These are phyloP conservation scores for Naganishia sp. DNA, from an alignment of 1,284 basidiomycete species.

Conservation along the genomic window DNA sequence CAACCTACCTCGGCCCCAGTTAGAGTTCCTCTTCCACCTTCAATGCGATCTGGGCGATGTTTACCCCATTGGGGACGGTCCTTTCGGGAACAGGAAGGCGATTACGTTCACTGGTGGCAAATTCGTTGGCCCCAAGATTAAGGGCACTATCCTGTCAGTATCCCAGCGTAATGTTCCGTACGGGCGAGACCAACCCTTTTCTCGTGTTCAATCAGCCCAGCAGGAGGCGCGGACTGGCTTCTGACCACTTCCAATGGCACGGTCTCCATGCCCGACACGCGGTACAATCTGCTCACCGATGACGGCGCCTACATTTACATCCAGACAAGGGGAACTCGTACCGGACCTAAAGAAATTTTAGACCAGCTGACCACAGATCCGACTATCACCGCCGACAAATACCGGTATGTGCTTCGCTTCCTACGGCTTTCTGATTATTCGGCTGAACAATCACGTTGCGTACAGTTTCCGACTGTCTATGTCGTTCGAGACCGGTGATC, in stretches of 20 bases:
- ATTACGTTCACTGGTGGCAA: conserved; percentile 38
- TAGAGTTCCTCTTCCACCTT: conserved; percentile 42
- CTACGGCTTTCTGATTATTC: neutral
- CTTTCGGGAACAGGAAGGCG: conserved; percentile 38
- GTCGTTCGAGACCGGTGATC: conserved; percentile 42
- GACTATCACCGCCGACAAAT: conserved; percentile 36
- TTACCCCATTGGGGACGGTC: conserved; percentile 37
- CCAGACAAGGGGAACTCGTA: conserved; percentile 38
- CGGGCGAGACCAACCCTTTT: neutral
- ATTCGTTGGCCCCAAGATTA: conserved; percentile 37
- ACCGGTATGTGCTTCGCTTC: conserved; percentile 11
- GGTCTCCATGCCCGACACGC: conserved; percentile 37
- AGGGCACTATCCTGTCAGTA: conserved; percentile 34
- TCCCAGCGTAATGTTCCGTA: neutral
- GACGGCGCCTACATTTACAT: conserved; percentile 41
- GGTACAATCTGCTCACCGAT: conserved; percentile 39
- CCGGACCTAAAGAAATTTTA: conserved; percentile 38
- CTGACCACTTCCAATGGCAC: conserved; percentile 35
- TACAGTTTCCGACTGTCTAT: conserved; percentile 38
- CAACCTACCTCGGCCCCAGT: conserved; percentile 34
- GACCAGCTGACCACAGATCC: conserved; percentile 37
- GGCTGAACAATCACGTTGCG: neutral
- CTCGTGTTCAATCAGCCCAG: neutral
- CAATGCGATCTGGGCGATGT: conserved; percentile 41
- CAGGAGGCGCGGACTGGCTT: conserved; percentile 38